phyloP scores from a whole-genome alignment of 1,284 basidiomycete genomes.

The Cutaneotrichosporon sp. region DNA sequence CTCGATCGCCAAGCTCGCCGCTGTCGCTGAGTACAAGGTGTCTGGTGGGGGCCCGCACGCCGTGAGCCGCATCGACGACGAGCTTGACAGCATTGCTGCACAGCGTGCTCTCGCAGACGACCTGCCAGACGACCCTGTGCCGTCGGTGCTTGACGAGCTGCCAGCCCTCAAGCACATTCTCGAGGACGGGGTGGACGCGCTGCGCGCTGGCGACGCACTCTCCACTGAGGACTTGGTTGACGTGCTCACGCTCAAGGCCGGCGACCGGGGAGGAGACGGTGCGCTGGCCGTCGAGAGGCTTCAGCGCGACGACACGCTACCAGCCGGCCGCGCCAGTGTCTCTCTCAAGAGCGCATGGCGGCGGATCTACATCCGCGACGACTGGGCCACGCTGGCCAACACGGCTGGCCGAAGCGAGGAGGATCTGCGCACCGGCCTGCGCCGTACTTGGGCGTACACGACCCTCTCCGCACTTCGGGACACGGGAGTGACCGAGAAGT shows the following conservation, averaged over 20 bases:
- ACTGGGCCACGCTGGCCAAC: constrained; percentile 53
- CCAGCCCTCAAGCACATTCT: constrained; percentile 32
- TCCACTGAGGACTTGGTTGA: constrained; percentile 57
- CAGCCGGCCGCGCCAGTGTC: constrained; percentile 65
- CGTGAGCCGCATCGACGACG: constrained; percentile 53
- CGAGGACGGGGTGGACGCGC: constrained; percentile 16
- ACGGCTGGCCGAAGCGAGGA: constrained; percentile 48
- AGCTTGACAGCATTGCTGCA: constrained; percentile 59
- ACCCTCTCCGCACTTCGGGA: constrained; percentile 32
- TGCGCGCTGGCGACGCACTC: constrained; percentile 40
- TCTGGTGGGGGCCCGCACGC: constrained; percentile 22
- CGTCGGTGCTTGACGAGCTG: constrained; percentile 24
- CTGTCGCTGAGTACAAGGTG: constrained; percentile 68
- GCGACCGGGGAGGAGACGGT: constrained; percentile 51
- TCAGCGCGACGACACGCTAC: constrained; percentile 58
- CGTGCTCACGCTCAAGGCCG: constrained; percentile 57
- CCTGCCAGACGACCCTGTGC: constrained; percentile 20
- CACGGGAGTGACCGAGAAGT: constrained; percentile 33
- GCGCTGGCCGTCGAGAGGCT: constrained; percentile 56
- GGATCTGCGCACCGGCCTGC: constrained; percentile 34
- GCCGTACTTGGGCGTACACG: constrained; percentile 39
- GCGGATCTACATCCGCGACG: constrained; percentile 79
- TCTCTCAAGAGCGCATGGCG: constrained; percentile 78
- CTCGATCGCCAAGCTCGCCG: constrained; percentile 83
- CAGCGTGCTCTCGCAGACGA: constrained; percentile 52